Percentiles rank a stretch among this genome's conserved stretches.
Evolutionary conservation across 2,329 filamentous ascomycete genomes (phyloP).

Genomic region (Aspergillus felis): DNA sequence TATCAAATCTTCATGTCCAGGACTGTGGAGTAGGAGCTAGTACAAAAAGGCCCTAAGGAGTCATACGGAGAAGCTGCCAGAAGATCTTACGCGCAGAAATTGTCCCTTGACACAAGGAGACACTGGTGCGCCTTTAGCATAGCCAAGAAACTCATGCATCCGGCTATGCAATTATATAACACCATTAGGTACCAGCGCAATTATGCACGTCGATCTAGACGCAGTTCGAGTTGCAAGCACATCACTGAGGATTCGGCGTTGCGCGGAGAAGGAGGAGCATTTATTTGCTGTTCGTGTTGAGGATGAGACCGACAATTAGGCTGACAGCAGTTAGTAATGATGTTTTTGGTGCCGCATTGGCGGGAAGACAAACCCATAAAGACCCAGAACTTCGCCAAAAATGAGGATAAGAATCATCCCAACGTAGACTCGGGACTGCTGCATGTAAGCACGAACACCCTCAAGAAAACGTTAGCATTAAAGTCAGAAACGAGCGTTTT

Average conservation of each 20-base stretch:
- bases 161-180: not conserved
- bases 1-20: not conserved
- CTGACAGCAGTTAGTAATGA: slow-evolving; percentile 44
- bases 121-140: not conserved
- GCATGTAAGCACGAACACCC: slow-evolving; percentile 91
- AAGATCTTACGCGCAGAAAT: not conserved
- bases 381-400: slow-evolving; percentile 94
- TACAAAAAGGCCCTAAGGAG: not conserved
- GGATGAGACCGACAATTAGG: slow-evolving; percentile 86
- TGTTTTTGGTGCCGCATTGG: not conserved
- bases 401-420: slow-evolving; percentile 98
- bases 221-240: slow-evolving; percentile 7
- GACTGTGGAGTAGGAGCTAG: not conserved
- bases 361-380: slow-evolving; percentile 74
- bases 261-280: not conserved
- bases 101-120: not conserved
- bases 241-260: slow-evolving; percentile 4
- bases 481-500: not conserved
- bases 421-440: slow-evolving; percentile 92
- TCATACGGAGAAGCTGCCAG: not conserved
- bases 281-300: slow-evolving; percentile 71
- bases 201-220: not conserved
- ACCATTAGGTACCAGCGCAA: not conserved
- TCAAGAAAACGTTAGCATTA: slow-evolving; percentile 28
- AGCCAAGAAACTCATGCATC: not conserved